Base-by-base conservation (phyloP, 768 basidiomycete genomes). In the Pleurotus djamor region DNA sequence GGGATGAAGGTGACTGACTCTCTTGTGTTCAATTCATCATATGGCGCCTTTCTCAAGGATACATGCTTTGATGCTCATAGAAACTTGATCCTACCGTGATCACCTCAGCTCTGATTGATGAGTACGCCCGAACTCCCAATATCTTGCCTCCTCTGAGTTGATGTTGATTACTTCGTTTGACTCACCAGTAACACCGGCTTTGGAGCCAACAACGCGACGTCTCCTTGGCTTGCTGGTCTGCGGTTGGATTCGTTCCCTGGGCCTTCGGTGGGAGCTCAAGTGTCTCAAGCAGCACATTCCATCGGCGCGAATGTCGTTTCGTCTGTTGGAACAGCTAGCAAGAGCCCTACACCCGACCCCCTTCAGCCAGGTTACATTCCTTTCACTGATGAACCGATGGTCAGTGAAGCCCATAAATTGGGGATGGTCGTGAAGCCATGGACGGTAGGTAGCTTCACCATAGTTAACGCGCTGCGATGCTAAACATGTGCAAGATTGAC, bases 221-320 rank as follows among this genome's bases (percentile, higher is more conserved):
- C 84, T 6, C 79, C 82, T 1, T 93, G 90, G 91, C 75, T 90
- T 32, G 89, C 82, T 17, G 90, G 89, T 12, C 71, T 89, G 21
- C 75, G 83, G 49, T 74, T 91, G 34, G 77, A 84, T 57, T 67
- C 71, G n/a, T 91, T 91, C 69, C 77, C 83, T 9, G 92, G 89
- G 1, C 74, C 80, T 5, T 58, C 57, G 4, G 63, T 81, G 28
- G 83, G 80, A 33, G 77, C 79, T 54, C 81, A 82, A 67, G 78
- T 92, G 48, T 88, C 83, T 9, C 82, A 86, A 64, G 91, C 91
- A 3, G 91, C 90, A 4, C 76, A 78, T 16, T 77, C 78, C 4
- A 86, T 92, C 60, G 73, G 77, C 32, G 89, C 87, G 0, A 77
- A 85, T 61, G 80, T 91, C 47, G 70, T 93, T 16, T 91, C 89